Evolutionary conservation across 495 filamentous ascomycete species (phyloP), one percentile per base, ranked within the genome.

Genomic region (Pyrenula massariospora): DNA sequence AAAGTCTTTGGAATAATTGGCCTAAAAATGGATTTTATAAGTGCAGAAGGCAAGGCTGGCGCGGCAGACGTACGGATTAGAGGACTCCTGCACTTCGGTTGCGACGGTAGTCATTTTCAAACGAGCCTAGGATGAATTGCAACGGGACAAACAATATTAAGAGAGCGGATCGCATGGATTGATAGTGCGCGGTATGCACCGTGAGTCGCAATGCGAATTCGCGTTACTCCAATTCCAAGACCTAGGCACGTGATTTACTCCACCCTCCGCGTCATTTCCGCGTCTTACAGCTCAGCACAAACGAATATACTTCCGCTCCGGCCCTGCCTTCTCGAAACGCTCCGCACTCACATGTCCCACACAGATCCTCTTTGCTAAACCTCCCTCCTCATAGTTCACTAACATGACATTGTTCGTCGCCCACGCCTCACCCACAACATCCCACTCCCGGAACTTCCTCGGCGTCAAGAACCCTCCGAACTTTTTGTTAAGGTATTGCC

Each of bases 31-130:
- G 22, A 50, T 25, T 55, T 55, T 25, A 20, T 24, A 57, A n/a
- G 2, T 10, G 50, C 21, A 50, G 54, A n/a, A 52, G 52, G 24
- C 23, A 22, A 20, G 24, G 22, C 12, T 19, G 12, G 21, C 5
- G n/a, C 24, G 5, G 36, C 52, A 48, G 12, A 73, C 72, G 60
- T 69, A 83, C 70, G 88, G 86, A 60, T 79, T 74, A 56, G 79
- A 82, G 70, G 84, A 88, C 69, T 90, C 85, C 53, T 87, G 80
- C 54, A 84, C 78, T 8, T 78, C 78, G 11, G 73, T 66, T 19
- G 86, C 84, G 57, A 89, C 83, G 42, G 87, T 89, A 54, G 88
- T 87, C 88, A 93, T 93, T 24, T 53, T 75, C n/a, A n/a, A n/a
- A n/a, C n/a, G n/a, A n/a, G n/a, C n/a, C n/a, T n/a, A n/a, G n/a